phyloP scores from a whole-genome alignment of 768 basidiomycete genomes.

The Pleurotus pulmonarius region DNA sequence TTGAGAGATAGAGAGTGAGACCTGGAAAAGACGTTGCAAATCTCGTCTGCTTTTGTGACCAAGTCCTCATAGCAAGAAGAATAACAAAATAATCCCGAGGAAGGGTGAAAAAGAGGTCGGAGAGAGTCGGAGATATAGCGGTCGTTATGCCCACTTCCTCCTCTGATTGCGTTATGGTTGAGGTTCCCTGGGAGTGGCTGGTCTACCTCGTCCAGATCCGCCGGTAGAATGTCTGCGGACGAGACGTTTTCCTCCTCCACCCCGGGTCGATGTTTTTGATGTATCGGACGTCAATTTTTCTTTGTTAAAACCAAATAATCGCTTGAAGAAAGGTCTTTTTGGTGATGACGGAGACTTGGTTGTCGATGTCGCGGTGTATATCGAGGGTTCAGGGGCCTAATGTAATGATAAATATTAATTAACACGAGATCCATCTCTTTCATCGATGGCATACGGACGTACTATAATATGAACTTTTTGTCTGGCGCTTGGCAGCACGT shows the following conservation, averaged over 20 bases:
- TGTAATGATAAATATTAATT: slow-evolving; percentile 27
- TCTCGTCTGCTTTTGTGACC: too few relatives aligned
- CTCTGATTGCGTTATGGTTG: background rate
- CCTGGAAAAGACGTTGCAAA: too few relatives aligned
- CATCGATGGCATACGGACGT: slow-evolving; percentile 28
- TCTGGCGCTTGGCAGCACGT: slow-evolving; percentile 65
- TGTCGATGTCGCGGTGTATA: slow-evolving; percentile 57
- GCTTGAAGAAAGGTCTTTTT: slow-evolving; percentile 60
- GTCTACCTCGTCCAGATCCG: slow-evolving; percentile 12
- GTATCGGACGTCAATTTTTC: slow-evolving; percentile 43
- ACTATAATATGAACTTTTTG: slow-evolving; percentile 76
- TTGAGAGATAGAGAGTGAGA: too few relatives aligned
- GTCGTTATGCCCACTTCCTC: background rate
- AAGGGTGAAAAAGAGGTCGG: too few relatives aligned
- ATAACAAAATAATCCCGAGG: background rate
- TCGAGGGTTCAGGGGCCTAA: slow-evolving; percentile 40
- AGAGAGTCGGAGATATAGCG: background rate
- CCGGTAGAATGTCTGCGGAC: slow-evolving; percentile 51
- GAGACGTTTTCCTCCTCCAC: slow-evolving; percentile 29
- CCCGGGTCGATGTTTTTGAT: slow-evolving; percentile 29
- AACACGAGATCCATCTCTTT: slow-evolving; percentile 11
- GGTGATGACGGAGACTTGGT: slow-evolving; percentile 55
- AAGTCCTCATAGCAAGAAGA: background rate
- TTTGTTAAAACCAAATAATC: slow-evolving; percentile 47
- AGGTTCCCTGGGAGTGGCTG: background rate